Conservation (phyloP, 1,284 basidiomycete species). For the Farysia itapuensis region DNA sequence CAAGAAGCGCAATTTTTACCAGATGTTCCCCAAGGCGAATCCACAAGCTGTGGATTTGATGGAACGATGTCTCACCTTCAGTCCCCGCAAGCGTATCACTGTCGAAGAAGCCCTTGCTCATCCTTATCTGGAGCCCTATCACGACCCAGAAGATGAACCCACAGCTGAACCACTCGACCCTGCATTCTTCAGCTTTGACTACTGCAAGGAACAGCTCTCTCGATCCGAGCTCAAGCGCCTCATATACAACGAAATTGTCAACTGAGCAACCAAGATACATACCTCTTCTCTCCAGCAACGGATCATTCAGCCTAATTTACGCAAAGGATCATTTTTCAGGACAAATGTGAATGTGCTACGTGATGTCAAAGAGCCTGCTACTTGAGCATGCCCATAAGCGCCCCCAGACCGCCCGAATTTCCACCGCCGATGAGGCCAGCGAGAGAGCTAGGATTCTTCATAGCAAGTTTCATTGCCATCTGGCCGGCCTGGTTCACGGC, state of each 20-base stretch:
- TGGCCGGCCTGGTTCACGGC: slow-evolving; percentile 57
- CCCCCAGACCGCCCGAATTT: slow-evolving; percentile 37
- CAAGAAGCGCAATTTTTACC: slow-evolving; percentile 75
- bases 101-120: slow-evolving; percentile 58
- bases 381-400: slow-evolving; percentile 35
- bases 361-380: no score
- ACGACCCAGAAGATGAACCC: slow-evolving; percentile 59
- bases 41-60: slow-evolving; percentile 72
- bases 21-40: slow-evolving; percentile 80
- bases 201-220: slow-evolving; percentile 61
- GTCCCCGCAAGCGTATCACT: slow-evolving; percentile 54
- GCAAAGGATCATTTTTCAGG: no score
- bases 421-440: slow-evolving; percentile 41
- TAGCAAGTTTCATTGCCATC: slow-evolving; percentile 54
- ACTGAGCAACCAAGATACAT: no score
- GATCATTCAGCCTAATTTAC: no score
- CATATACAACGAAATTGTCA: slow-evolving; percentile 54
- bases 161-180: slow-evolving; percentile 54
- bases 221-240: slow-evolving; percentile 59
- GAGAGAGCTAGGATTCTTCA: slow-evolving; percentile 48
- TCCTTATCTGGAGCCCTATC: slow-evolving; percentile 57
- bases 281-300: no score
- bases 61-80: slow-evolving; percentile 78
- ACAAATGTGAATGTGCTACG: no score
- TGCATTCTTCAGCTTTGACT: slow-evolving; percentile 57